Base-by-base conservation (phyloP, 345 rosid genomes). In the Lepidium africanum region DNA sequence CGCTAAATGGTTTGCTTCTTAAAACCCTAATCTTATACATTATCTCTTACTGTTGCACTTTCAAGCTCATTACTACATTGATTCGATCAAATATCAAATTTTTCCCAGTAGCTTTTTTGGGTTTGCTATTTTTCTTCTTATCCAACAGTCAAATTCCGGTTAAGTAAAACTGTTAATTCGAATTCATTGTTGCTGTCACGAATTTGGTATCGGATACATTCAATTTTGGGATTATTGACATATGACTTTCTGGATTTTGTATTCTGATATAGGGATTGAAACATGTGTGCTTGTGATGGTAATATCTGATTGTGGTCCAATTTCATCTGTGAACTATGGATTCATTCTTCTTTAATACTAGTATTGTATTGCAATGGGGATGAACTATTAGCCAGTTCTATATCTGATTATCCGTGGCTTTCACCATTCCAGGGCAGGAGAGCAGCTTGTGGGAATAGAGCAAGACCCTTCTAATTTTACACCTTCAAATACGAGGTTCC, bases 401-500 rank as follows among this genome's bases (percentile, higher is more conserved):
- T 42, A 10, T 27, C 41, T 47, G 51, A 56, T 2, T 46, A 17
- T 54, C 36, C 58, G 16, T 64, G 46, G 32, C 5, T 39, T 33
- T 65, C 27, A 58, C 30, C 7, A n/a, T 51, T 61, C 51, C 80
- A 90, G 99, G 99, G 97, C 91, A 2, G 97, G 84, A 9, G 99
- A 94, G 65, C 99, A 94, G 73, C 81, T 94, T 13, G 88, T 94
- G 52, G 96, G 91, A 70, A 89, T 94, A 9, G 96, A 91, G 80
- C 92, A 83, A 60, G 99, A 94, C 80, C 93, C 91, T 0, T 84
- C 90, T 15, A 89, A 89, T 76, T 91, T 79, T 69, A 91, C 97
- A 10, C 96, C 99, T 56, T 75, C 97, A 4, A 94, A 94, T 79
- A 94, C 97, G 9, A 77, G 99, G 65, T 94, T 94, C 78, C 97